phyloP scores from a whole-genome alignment of 2,329 filamentous ascomycete genomes.

The Fusarium keratoplasticum region DNA sequence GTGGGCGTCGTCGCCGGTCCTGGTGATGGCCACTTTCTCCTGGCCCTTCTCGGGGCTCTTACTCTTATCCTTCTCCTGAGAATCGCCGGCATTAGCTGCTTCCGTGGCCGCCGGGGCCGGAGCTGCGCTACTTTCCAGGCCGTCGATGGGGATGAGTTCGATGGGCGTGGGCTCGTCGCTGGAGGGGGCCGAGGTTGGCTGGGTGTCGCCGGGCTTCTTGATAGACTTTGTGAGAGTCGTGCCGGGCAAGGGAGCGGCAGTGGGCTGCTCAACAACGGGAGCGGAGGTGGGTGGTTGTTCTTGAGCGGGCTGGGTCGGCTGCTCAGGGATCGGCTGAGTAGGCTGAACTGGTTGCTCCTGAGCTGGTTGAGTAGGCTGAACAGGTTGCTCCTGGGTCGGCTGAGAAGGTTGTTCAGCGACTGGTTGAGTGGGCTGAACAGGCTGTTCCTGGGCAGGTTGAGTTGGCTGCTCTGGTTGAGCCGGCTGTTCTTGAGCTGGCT shows the following conservation, averaged over 20 bases:
- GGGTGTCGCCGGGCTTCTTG: slow-evolving; percentile 35
- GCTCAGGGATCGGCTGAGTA: neutral
- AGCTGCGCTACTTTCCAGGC: slow-evolving; percentile 17
- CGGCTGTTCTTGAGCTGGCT: slow-evolving; percentile 1
- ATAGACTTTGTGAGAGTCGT: slow-evolving; percentile 46
- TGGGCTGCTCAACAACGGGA: slow-evolving; percentile 10
- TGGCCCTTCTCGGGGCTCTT: slow-evolving; percentile 6
- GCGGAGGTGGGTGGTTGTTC: neutral
- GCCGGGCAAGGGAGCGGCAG: slow-evolving; percentile 17
- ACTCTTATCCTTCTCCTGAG: neutral
- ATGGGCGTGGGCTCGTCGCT: slow-evolving; percentile 39
- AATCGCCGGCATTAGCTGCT: slow-evolving; percentile 9
- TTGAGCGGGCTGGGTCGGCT: slow-evolving; percentile 25
- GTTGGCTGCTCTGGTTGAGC: slow-evolving; percentile 3
- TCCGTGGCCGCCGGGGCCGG: slow-evolving; percentile 30
- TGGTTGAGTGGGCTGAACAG: slow-evolving; percentile 21
- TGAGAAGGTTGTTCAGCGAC: slow-evolving; percentile 8
- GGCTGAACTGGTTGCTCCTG: slow-evolving; percentile 2
- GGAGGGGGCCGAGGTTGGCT: slow-evolving; percentile 11
- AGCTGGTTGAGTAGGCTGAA: slow-evolving; percentile 14
- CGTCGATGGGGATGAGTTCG: slow-evolving; percentile 45
- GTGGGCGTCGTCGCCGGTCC: slow-evolving; percentile 23
- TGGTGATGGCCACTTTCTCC: slow-evolving; percentile 20
- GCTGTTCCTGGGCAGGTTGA: slow-evolving; percentile 3
- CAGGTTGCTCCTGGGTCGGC: neutral